These are phyloP conservation scores for Mycena kentingensis DNA, from an alignment of 768 basidiomycete genomes.

Conservation along the genomic window DNA sequence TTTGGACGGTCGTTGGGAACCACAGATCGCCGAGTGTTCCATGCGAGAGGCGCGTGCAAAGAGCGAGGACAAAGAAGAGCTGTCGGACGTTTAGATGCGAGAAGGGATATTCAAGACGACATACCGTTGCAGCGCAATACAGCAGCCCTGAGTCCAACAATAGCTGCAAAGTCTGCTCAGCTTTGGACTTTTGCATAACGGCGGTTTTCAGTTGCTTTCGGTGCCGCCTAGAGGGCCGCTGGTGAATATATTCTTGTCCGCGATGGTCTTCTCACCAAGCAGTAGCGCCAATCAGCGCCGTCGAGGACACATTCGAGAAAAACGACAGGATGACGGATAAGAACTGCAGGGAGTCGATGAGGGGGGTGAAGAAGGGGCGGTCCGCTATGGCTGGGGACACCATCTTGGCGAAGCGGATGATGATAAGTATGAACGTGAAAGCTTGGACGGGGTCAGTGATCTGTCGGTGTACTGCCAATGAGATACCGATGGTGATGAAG, in stretches of 20 bases:
- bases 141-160: not conserved
- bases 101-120: not conserved
- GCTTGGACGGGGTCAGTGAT: not conserved
- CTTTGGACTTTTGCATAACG: not conserved
- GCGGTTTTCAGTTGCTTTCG: not conserved
- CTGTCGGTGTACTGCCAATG: not conserved
- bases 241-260: not conserved
- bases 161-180: not conserved
- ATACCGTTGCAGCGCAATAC: not conserved
- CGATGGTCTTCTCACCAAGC: not conserved
- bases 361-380: not conserved
- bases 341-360: not conserved
- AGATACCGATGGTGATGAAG: not conserved
- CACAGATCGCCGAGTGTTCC: conserved; percentile 4
- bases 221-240: not conserved
- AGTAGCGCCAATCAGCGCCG: not conserved
- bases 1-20: not conserved
- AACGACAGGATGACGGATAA: not conserved
- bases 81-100: not conserved
- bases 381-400: not conserved
- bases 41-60: not conserved
- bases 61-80: not conserved
- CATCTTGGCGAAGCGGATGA: not conserved
- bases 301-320: not conserved
- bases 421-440: not conserved